A percentile compares a stretch with the other conserved stretches of the same genome.
These are phyloP conservation scores for Fagus sylvatica DNA, from an alignment of 306 rosid species.

Conservation along the genomic window DNA sequence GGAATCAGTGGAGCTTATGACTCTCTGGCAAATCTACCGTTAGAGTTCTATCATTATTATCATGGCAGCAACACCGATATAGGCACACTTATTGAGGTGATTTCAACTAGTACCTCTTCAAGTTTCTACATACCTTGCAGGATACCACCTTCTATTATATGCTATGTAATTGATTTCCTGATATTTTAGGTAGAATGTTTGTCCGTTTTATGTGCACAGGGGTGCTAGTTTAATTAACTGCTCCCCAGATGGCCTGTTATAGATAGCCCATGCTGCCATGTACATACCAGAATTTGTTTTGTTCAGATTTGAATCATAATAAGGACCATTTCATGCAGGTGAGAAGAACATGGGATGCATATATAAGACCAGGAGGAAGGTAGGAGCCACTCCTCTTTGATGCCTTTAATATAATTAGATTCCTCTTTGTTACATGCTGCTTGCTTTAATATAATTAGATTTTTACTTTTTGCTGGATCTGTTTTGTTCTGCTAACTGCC, in stretches of 20 bases:
- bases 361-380: constrained; percentile 94
- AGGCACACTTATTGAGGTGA: constrained; percentile 92
- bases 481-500: not conserved
- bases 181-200: not conserved
- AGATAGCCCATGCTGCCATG: not conserved
- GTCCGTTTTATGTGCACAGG: not conserved
- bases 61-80: constrained; percentile 84
- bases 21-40: constrained; percentile 66
- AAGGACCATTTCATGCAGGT: constrained; percentile 52
- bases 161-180: not conserved
- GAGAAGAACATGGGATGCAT: constrained; percentile 97
- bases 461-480: too few species aligned
- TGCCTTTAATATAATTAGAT: too few species aligned
- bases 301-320: constrained; percentile 5
- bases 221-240: not conserved
- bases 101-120: too few species aligned
- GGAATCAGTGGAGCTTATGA: constrained; percentile 54
- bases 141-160: not conserved
- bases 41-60: constrained; percentile 94
- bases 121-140: not conserved
- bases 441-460: not conserved
- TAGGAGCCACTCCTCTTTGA: constrained; percentile 31
- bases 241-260: not conserved
- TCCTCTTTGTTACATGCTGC: not conserved
- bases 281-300: not conserved